phyloP scores from a whole-genome alignment of 805 yeast species.

The Zygosaccharomyces siamensis region DNA sequence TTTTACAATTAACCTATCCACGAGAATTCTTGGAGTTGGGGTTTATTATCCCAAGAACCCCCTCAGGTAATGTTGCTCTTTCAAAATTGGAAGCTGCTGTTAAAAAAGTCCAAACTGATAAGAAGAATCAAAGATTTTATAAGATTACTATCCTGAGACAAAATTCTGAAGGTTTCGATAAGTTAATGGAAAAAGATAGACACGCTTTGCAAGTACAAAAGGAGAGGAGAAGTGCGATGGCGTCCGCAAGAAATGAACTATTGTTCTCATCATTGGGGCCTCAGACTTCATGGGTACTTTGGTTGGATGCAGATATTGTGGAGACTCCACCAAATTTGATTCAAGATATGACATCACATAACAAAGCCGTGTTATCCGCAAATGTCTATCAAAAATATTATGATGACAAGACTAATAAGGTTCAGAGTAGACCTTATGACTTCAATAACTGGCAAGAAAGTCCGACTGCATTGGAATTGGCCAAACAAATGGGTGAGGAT shows the following conservation, averaged over 20 bases:
- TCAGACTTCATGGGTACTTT: constrained; percentile 87
- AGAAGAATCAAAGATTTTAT: constrained; percentile 62
- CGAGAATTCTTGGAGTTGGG: constrained; percentile 83
- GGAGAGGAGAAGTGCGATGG: constrained; percentile 85
- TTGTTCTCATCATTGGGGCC: constrained; percentile 86
- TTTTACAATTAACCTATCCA: constrained; percentile 72
- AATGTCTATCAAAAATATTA: constrained; percentile 84
- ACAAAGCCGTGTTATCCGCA: constrained; percentile 85
- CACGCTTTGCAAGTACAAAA: constrained; percentile 86
- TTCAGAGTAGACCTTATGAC: constrained; percentile 80
- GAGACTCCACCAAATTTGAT: constrained; percentile 81
- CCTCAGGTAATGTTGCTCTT: constrained; percentile 78
- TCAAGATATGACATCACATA: constrained; percentile 81
- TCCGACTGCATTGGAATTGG: constrained; percentile 75
- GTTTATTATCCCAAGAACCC: constrained; percentile 79
- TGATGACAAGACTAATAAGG: constrained; percentile 52
- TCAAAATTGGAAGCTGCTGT: constrained; percentile 69
- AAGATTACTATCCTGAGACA: constrained; percentile 87
- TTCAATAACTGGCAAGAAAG: constrained; percentile 93
- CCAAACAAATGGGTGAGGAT: constrained; percentile 68
- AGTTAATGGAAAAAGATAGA: constrained; percentile 80
- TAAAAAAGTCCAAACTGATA: constrained; percentile 61
- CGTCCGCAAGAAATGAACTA: constrained; percentile 87
- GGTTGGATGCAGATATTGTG: constrained; percentile 93
- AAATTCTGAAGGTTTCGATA: constrained; percentile 70